A percentile compares a stretch with the other conserved stretches of the same genome.
Evolutionary conservation across 352 stramenopile genomes (phyloP).

Genomic region (Pythium apleroticum): DNA sequence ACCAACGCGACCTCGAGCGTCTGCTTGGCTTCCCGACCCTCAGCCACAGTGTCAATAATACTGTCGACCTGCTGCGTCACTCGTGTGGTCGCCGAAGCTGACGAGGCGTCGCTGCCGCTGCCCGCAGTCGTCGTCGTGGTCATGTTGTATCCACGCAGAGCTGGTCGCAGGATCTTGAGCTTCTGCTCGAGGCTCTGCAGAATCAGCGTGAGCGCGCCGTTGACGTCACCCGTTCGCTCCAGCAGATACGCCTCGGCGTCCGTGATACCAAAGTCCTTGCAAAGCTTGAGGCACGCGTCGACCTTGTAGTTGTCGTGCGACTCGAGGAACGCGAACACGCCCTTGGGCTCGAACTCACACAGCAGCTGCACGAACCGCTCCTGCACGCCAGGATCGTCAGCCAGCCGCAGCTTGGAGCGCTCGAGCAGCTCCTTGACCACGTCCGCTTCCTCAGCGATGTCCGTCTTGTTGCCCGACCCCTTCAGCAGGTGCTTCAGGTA

Average conservation of each 20-base stretch:
- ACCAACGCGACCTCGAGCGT: constrained; percentile 90
- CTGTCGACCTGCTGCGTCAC: constrained; percentile 64
- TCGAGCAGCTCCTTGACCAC: constrained; percentile 80
- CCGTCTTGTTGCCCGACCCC: constrained; percentile 48
- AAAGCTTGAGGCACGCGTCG: constrained; percentile 79
- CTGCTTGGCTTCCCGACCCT: constrained; percentile 84
- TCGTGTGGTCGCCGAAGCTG: constrained; percentile 13
- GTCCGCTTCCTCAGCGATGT: constrained; percentile 69
- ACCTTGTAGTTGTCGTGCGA: constrained; percentile 89
- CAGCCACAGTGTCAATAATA: constrained; percentile 78
- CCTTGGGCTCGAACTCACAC: constrained; percentile 74
- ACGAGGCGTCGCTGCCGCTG: constrained; percentile 12
- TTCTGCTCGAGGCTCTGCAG: constrained; percentile 92
- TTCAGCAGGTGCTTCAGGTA: constrained; percentile 84
- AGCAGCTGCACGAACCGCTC: constrained; percentile 80
- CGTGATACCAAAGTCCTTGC: constrained; percentile 83
- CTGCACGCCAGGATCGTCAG: constrained; percentile 78
- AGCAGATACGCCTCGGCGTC: constrained; percentile 91
- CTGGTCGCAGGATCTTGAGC: constrained; percentile 89
- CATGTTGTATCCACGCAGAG: constrained; percentile 74
- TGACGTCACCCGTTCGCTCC: constrained; percentile 92
- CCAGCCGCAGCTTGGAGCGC: constrained; percentile 77
- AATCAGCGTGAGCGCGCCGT: constrained; percentile 91
- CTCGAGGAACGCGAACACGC: constrained; percentile 80
- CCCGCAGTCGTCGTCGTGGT: constrained; percentile 34